Base-by-base conservation (phyloP, 371 early-diverging fungal genomes). In the Rhizopus sp. region DNA sequence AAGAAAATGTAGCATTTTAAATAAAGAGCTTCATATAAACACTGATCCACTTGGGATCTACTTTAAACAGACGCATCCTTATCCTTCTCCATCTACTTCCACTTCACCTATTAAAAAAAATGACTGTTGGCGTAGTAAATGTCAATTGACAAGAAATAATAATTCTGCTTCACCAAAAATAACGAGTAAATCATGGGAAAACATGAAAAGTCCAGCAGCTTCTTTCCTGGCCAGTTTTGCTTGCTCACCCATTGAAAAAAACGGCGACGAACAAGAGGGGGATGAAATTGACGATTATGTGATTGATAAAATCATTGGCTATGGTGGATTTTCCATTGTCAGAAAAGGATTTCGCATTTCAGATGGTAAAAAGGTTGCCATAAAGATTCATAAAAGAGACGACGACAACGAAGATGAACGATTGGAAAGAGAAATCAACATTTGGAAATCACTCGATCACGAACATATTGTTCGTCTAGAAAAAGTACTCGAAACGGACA, bases 361-460 rank as follows among this genome's bases (percentile, higher is more conserved):
- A 16, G 59, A 65, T 48, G 61, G 59, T 58, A 44, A 60, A 16
- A 78, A 70, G 1, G 74, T 78, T 8, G 85, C 83, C 8, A 70
- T 83, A 48, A 85, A 85, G 59, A 67, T 83, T 40, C 71, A 81
- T 32, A 53, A 53, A 33, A 71, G 67, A 46, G 60, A 70, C 2
- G 47, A 48, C 15, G 30, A 47, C 12, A 53, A 46, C 32, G 15
- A 29, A 0, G 68, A 63, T 29, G 16, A 39, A 4, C 49, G 62
- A 9, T 62, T 83, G 15, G 81, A 81, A 57, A 57, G 72, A 40
- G 89, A 88, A 55, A 62, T 83, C 12, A 57, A 74, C 4, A 80
- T 92, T 15, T 90, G 90, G 93, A 70, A 76, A 23, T 62, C 68
- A 29, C 68, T 91, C 29, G 60, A 75, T 3, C 91, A 93, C 67